Evolutionary conservation across 2,329 filamentous ascomycete species (phyloP), one percentile per base, ranked within the genome.

Genomic region (Alternaria sp.): DNA sequence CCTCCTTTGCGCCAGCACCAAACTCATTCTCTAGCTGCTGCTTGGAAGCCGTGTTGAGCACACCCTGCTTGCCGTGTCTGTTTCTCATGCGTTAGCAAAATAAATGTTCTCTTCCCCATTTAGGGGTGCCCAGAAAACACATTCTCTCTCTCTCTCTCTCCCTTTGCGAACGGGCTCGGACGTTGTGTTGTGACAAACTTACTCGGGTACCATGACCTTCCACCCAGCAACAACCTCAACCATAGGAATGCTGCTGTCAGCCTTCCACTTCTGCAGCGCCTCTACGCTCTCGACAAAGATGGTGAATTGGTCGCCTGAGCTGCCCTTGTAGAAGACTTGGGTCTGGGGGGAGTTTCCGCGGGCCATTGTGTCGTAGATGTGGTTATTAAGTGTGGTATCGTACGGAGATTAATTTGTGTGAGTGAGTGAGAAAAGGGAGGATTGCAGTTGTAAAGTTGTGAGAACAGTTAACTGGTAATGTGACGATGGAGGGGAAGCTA

Each of bases 261-360:
- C 83, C 84, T 89, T 88, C 94, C 94, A 98, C 80, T 94, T 89
- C 80, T 92, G 84, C 73, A 92, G 89, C 50, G 85, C 84, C 62
- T 91, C 78, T 16, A 81, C 75, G 63, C 83, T 85, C 54, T 90
- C 88, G 60, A 88, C 83, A 71, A 89, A 88, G 81, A 92, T 82
- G 72, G 91, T 81, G 77, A 90, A 92, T 82, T 91, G 88, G 60
- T 92, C 89, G 54, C 83, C 81, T 12, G 30, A 61, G 64, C 81
- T 80, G 82, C 92, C 93, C 86, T 93, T 92, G 89, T 88, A 93
- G 87, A 94, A 90, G 82, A 97, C 86, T 84, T 95, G 96, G 82
- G 85, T 85, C 80, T 90, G 86, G 14, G 54, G 36, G 67, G 86
- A 85, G 82, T 92, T 77, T 67, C 74, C 79, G 57, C 75, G 76